Evolutionary conservation across 2,329 filamentous ascomycete species (phyloP), one percentile per base, ranked within the genome.

Genomic region (Zarea fungicola): DNA sequence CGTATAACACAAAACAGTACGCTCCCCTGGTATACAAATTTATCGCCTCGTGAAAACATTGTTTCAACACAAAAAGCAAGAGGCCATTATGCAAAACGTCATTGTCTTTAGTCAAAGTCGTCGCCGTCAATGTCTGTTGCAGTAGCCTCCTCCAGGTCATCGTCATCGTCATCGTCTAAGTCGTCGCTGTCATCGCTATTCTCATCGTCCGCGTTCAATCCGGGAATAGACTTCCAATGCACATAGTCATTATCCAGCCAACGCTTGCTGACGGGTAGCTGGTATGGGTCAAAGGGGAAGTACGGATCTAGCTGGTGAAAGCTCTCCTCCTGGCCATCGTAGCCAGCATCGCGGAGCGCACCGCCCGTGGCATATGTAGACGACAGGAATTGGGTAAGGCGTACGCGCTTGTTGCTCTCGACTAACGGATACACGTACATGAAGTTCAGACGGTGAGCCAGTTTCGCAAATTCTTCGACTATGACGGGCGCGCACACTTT

Each of bases 241-340:
- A 92, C 77, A 61, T 96, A 96, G 62, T 95, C 86, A 18, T 80
- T 77, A 54, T 90, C 85, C 11, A 99, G 71, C 95, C 93, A 97
- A 51, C 83, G 78, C 66, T 87, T 89, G 65, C 91, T 96, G 56
- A 83, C 75, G 1, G 91, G 91, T 42, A 99, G 73, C 60, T 92
- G 86, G 65, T 97, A 99, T 3, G 95, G 95, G 63, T 99, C 93
- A 61, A 99, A 99, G 0, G 93, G 93, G 61, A 97, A 99, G 65
- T 95, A 96, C 0, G 90, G 87, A 58, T 97, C 91, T 2, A 99
- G 77, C 65, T 96, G 85, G 60, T 92, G 84, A 60, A 83, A 85
- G 54, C 84, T 83, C 56, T 96, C 89, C 51, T 87, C 86, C 47
- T 83, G 78, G 13, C 69, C 64, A 32, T 69, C 67, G 44, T 64